Percentiles rank a stretch among this genome's conserved stretches.
These are phyloP conservation scores for Acanthamoeba royreba DNA, from an alignment of 208 protist species.

Conservation along the genomic window DNA sequence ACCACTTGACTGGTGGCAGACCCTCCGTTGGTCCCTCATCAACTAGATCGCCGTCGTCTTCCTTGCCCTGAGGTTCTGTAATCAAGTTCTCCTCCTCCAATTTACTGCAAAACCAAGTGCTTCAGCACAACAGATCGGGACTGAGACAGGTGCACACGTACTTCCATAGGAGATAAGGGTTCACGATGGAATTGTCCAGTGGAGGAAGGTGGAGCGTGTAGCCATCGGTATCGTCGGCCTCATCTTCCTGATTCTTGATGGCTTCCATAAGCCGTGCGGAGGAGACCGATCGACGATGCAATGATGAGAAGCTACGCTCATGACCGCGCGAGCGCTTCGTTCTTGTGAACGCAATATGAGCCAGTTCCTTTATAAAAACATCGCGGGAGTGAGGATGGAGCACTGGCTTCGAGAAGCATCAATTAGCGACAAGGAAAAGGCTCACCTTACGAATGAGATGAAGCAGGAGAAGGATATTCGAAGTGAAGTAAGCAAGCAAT, in stretches of 20 bases:
- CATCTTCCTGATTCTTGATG: not conserved
- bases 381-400: not conserved
- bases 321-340: not conserved
- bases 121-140: not conserved
- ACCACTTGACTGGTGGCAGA: constrained; percentile 7
- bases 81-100: constrained; percentile 5
- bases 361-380: not conserved
- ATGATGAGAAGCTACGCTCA: not conserved
- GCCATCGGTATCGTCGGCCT: not conserved
- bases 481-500: constrained; percentile 1
- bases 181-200: constrained; percentile 22
- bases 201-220: not conserved
- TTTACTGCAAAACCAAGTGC: not conserved
- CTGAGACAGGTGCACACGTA: not conserved
- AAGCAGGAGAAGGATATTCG: constrained; percentile 26
- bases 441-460: not conserved
- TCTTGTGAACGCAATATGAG: not conserved
- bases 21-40: not conserved
- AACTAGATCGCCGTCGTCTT: not conserved
- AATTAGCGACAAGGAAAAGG: not conserved
- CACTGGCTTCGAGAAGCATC: not conserved
- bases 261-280: not conserved
- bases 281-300: not conserved
- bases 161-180: not conserved
- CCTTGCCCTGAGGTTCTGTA: not conserved